Base-by-base conservation (phyloP, 2,329 filamentous ascomycete species). In the Dryadomyces quercus-mongolicae region DNA sequence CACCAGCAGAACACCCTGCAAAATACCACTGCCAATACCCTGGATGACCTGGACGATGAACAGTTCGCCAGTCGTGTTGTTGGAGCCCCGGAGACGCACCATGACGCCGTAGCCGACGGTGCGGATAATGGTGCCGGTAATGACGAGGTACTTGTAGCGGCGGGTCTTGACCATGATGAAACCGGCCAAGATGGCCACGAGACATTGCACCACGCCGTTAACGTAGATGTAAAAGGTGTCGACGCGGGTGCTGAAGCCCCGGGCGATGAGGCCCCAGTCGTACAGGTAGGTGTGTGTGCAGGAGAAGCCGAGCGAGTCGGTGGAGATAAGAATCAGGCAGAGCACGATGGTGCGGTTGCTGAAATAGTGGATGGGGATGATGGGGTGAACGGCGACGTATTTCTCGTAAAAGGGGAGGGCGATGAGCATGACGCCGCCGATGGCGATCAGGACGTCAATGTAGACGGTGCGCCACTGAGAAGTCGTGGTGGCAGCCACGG, bases 71-170 rank as follows among this genome's bases (percentile, higher is more conserved):
- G 64, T 58, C 4, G 69, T 69, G 60, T 72, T 75, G 42, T 66
- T 59, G 67, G 52, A 70, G 64, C 48, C 72, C 4, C 73, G 69
- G 9, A 77, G 67, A 2, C 74, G 68, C 34, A 76, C 66, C 74
- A 77, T 77, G 34, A 75, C 60, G 3, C 72, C 74, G 55, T 77
- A 76, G 5, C 75, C 74, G 36, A 76, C 58, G 10, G 74, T 60
- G 12, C 73, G 71, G 36, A 77, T 59, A 2, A 66, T 54, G 1
- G 68, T 65, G 5, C 71, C 73, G 3, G 62, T 56, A 21, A 76
- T 62, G 13, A 67, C 62, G 2, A 77, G 62, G 68, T 70, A 74
- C 57, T 77, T 77, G 64, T 74, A 77, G 2, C 67, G 66, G 40
- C 69, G 63, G 2, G 68, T 65, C 49, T 66, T 64, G 52, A 68